These are phyloP conservation scores for Lactarius trivialis DNA, from an alignment of 768 basidiomycete genomes.

Conservation along the genomic window DNA sequence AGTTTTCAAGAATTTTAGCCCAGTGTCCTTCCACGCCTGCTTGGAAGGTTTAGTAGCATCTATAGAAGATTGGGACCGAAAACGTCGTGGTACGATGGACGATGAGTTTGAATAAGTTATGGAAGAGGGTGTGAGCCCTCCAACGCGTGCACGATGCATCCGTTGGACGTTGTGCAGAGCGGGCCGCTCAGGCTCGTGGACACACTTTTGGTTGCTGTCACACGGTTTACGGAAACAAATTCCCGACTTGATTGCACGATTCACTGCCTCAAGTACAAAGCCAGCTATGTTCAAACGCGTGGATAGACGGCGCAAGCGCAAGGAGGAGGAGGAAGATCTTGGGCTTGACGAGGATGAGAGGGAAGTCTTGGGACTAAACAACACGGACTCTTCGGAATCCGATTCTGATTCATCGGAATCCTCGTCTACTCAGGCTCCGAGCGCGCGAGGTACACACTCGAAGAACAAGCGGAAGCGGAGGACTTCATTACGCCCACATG, in stretches of 20 bases:
- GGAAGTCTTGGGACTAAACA: slow-evolving; percentile 57
- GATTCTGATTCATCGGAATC: slow-evolving; percentile 42
- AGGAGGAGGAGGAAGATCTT: slow-evolving; percentile 57
- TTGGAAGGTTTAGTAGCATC: background rate
- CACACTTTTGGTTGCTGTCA: background rate
- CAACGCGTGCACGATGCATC: slow-evolving; percentile 13
- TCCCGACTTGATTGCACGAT: background rate
- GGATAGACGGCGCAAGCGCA: slow-evolving; percentile 55
- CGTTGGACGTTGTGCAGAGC: background rate
- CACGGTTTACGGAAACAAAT: background rate
- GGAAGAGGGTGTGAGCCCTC: slow-evolving; percentile 2
- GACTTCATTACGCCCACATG: slow-evolving; percentile 25
- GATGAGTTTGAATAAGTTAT: background rate
- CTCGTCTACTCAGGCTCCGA: slow-evolving; percentile 5
- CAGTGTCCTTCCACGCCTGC: background rate
- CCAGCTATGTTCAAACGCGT: slow-evolving; percentile 70
- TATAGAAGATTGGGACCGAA: background rate
- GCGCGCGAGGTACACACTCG: background rate
- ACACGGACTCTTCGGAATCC: slow-evolving; percentile 70
- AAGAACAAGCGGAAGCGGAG: slow-evolving; percentile 9
- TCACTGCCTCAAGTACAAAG: background rate
- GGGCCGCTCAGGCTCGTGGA: background rate
- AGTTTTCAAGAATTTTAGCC: background rate
- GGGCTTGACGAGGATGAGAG: slow-evolving; percentile 59
- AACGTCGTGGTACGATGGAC: background rate